Conservation (phyloP, 768 basidiomycete species). For the Pisolithus marmoratus region DNA sequence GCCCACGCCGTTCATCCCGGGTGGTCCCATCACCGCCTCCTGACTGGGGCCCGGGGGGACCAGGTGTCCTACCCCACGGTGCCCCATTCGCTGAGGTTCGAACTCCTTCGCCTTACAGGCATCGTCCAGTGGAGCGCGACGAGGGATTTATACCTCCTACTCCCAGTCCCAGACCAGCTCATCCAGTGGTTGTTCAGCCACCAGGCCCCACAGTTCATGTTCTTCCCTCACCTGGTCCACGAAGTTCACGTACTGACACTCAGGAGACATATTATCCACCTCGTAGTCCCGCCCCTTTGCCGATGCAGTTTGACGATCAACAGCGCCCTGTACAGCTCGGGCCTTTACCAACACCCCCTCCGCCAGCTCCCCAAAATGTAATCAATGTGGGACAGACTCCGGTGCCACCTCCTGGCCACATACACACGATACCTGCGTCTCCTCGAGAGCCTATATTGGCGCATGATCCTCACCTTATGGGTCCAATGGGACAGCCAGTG, state of each 20-base stretch:
- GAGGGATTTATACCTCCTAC: slow-evolving; percentile 17
- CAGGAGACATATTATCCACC: slow-evolving; percentile 15
- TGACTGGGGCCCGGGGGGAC: slow-evolving; percentile 15
- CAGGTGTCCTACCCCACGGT: slow-evolving; percentile 36
- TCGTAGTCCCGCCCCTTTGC: slow-evolving; percentile 13
- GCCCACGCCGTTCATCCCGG: slow-evolving; percentile 18
- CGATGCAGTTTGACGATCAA: neutral
- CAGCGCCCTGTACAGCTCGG: slow-evolving; percentile 12
- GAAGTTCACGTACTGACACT: slow-evolving; percentile 19
- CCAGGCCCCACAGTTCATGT: neutral
- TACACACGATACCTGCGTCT: slow-evolving; percentile 2
- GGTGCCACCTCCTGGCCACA: slow-evolving; percentile 19
- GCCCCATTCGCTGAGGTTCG: slow-evolving; percentile 6
- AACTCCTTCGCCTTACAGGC: slow-evolving; percentile 2
- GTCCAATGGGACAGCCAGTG: neutral
- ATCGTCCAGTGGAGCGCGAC: slow-evolving; percentile 9
- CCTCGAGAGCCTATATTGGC: neutral
- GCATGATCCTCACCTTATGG: neutral
- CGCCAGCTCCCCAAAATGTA: slow-evolving; percentile 7
- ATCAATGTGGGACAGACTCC: slow-evolving; percentile 5
- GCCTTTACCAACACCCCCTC: slow-evolving; percentile 1
- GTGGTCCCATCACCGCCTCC: slow-evolving; percentile 21
- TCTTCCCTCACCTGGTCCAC: neutral
- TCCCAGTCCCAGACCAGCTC: neutral
- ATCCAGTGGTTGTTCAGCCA: neutral